Evolutionary conservation across 495 filamentous ascomycete species (phyloP).

Genomic region (Chaetomidium leptoderma): DNA sequence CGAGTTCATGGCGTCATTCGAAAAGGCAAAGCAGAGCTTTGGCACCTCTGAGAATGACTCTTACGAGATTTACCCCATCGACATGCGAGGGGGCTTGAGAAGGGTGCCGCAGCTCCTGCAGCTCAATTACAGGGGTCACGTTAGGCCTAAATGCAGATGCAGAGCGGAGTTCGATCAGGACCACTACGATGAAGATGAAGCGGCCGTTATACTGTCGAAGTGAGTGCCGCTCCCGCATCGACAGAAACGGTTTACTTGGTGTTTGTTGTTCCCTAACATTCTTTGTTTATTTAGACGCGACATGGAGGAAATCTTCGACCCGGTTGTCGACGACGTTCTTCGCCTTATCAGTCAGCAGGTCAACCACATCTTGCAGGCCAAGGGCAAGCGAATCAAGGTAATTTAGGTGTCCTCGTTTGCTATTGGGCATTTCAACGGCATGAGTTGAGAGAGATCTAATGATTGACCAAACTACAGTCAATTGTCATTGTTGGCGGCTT

Average conservation of each 20-base stretch:
- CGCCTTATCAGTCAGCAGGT: background rate
- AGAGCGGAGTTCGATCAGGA: background rate
- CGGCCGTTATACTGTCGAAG: background rate
- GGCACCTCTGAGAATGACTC: background rate
- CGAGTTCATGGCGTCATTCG: background rate
- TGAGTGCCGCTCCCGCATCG: background rate
- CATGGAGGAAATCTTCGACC: background rate
- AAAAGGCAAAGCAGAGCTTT: background rate
- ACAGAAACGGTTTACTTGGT: background rate
- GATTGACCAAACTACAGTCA: background rate
- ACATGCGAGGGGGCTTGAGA: constrained; percentile 1
- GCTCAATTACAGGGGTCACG: no score
- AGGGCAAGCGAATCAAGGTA: constrained; percentile 1
- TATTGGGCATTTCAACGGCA: background rate
- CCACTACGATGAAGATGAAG: background rate
- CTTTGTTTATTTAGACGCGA: background rate
- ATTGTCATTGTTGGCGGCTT: constrained; percentile 2
- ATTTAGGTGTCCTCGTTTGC: background rate
- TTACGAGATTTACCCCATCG: background rate
- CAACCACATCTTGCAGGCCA: background rate
- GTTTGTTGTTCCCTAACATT: background rate
- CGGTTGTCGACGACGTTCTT: background rate
- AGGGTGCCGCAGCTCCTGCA: no score
- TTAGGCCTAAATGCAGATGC: no score
- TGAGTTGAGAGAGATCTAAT: background rate